Percentiles rank a stretch among this genome's conserved stretches.
phyloP scores from a whole-genome alignment of 2,329 filamentous ascomycete genomes.

The Fonsecaea pugnacius region DNA sequence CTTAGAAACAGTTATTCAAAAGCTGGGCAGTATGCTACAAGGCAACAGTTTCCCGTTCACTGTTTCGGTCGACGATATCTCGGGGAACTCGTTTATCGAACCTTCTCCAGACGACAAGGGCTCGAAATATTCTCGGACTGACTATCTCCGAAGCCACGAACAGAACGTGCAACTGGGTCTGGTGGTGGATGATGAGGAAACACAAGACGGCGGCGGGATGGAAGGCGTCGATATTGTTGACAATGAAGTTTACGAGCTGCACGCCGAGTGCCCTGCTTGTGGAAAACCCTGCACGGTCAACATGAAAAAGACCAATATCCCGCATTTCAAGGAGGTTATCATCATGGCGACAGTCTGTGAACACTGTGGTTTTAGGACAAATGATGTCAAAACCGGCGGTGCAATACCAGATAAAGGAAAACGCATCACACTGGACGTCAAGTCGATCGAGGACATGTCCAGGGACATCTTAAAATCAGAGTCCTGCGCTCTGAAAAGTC shows the following conservation, averaged over 20 bases:
- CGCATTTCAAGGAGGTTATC: conserved; percentile 96
- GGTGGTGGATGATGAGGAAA: conserved; percentile 49
- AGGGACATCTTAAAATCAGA: conserved; percentile 97
- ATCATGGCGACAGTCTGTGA: conserved; percentile 94
- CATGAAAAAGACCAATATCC: conserved; percentile 99
- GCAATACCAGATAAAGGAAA: conserved; percentile 85
- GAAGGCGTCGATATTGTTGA: conserved; percentile 82
- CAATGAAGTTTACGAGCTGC: conserved; percentile 91
- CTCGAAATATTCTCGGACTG: conserved; percentile 86
- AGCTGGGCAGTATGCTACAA: conserved; percentile 74
- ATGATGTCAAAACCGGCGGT: conserved; percentile 97
- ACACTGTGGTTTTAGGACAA: conserved; percentile 89
- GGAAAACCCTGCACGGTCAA: conserved; percentile 83
- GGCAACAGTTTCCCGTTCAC: conserved; percentile 85
- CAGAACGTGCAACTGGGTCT: conserved; percentile 88
- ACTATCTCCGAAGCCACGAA: conserved; percentile 79
- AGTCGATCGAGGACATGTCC: conserved; percentile 72
- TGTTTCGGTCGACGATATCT: conserved; percentile 83
- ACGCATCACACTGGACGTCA: conserved; percentile 77
- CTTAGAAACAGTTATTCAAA: conserved; percentile 74
- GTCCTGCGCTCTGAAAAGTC: conserved; percentile 82
- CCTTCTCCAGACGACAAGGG: conserved; percentile 75
- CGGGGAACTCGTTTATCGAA: conserved; percentile 95
- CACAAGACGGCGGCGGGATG: conserved; percentile 54
- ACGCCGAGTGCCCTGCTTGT: conserved; percentile 89